Evolutionary conservation across 306 rosid species (phyloP).

Genomic region (Chamaecrista fasciculata): DNA sequence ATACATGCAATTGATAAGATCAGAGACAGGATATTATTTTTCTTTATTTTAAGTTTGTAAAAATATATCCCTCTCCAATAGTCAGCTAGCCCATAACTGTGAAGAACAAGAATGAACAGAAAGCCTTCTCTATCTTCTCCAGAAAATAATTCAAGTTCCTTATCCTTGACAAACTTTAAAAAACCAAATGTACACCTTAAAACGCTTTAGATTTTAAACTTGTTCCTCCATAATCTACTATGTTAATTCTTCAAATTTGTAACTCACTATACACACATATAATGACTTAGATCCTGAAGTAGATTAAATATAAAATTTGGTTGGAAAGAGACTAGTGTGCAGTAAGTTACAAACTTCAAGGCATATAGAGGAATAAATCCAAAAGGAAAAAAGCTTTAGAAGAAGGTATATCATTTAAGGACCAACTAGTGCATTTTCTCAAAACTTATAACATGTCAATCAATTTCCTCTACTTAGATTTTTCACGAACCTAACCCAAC

Average conservation of each 20-base stretch:
- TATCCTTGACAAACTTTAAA: neutral
- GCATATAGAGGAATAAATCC: neutral
- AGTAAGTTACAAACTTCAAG: neutral
- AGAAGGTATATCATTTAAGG: too few relatives aligned
- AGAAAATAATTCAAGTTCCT: neutral
- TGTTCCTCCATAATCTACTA: too few relatives aligned
- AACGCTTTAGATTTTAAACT: neutral
- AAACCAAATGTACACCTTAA: neutral
- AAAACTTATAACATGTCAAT: neutral
- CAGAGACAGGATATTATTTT: neutral
- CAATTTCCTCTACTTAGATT: neutral
- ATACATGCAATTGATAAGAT: neutral
- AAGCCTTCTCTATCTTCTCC: neutral
- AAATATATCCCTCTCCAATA: neutral
- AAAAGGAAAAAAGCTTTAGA: too few relatives aligned
- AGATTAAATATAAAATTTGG: neutral
- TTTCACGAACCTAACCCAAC: neutral
- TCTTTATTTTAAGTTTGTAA: neutral
- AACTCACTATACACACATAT: neutral
- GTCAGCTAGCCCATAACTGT: neutral
- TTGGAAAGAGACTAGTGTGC: neutral
- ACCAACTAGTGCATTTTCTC: too few relatives aligned
- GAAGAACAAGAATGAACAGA: neutral
- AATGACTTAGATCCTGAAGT: neutral
- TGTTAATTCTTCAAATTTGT: neutral